Conservation (phyloP, 2,329 filamentous ascomycete genomes). For the Cercospora canescens region DNA sequence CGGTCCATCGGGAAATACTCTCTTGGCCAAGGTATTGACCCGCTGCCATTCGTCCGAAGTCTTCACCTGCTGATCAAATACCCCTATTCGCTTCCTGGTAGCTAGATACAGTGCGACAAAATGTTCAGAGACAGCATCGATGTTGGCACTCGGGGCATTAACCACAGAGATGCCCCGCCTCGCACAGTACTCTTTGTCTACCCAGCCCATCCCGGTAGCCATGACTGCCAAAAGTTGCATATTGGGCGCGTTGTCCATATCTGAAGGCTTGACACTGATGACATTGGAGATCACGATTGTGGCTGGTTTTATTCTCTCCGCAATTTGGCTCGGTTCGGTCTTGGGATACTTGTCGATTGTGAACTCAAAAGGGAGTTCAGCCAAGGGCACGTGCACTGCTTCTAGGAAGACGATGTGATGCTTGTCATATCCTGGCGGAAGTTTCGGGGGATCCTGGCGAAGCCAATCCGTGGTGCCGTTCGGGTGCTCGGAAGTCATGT, state of each 20-base stretch:
- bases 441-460: conserved; percentile 16
- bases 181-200: conserved; percentile 25
- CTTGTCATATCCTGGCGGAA: conserved; percentile 22
- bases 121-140: conserved; percentile 25
- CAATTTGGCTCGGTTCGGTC: conserved; percentile 34
- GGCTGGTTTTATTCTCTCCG: conserved; percentile 22
- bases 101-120: conserved; percentile 23
- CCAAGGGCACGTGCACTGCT: conserved; percentile 22
- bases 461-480: conserved; percentile 9
- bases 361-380: conserved; percentile 18
- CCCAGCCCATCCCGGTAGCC: conserved; percentile 26
- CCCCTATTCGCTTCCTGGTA: conserved; percentile 19
- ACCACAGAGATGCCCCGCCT: conserved; percentile 19
- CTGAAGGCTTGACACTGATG: conserved; percentile 20
- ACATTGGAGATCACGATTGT: conserved; percentile 26
- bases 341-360: conserved; percentile 22
- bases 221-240: conserved; percentile 23
- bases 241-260: conserved; percentile 25
- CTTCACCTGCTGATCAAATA: conserved; percentile 22
- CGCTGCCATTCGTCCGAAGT: conserved; percentile 22
- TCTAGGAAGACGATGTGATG: conserved; percentile 27
- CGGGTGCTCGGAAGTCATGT: neutral
- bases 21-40: conserved; percentile 21
- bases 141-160: conserved; percentile 22
- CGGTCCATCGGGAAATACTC: conserved; percentile 20